phyloP scores from a whole-genome alignment of 805 yeast genomes.

The Wickerhamiella australiensis region DNA sequence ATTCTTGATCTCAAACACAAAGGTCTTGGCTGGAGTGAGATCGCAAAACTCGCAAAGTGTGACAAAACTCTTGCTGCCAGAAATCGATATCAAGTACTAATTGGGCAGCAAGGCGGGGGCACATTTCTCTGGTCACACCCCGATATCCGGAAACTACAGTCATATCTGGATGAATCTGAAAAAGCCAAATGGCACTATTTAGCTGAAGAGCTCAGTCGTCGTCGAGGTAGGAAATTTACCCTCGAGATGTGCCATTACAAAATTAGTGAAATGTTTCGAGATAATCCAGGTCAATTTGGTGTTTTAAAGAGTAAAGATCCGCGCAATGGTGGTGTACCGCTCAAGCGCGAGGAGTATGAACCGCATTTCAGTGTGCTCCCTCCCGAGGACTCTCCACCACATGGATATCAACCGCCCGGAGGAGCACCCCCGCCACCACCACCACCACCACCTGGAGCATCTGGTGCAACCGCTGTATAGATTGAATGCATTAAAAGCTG shows the following conservation, averaged over 20 bases:
- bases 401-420: slow-evolving; percentile 2
- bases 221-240: slow-evolving; percentile 38
- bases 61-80: slow-evolving; percentile 62
- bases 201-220: slow-evolving; percentile 47
- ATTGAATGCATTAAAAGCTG: neutral
- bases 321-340: slow-evolving; percentile 20
- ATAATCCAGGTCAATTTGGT: slow-evolving; percentile 47
- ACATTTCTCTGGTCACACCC: slow-evolving; percentile 49
- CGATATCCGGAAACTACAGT: slow-evolving; percentile 41
- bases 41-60: slow-evolving; percentile 51
- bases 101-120: slow-evolving; percentile 75
- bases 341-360: slow-evolving; percentile 14
- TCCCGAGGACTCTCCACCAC: neutral
- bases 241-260: slow-evolving; percentile 45
- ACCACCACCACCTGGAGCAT: neutral
- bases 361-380: neutral
- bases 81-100: slow-evolving; percentile 64
- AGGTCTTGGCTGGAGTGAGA: slow-evolving; percentile 63
- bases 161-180: slow-evolving; percentile 56
- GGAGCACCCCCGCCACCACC: slow-evolving; percentile 2
- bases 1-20: slow-evolving; percentile 48
- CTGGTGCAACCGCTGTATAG: slow-evolving; percentile 1
- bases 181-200: slow-evolving; percentile 55
- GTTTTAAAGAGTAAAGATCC: slow-evolving; percentile 28
- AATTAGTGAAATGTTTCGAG: slow-evolving; percentile 41